Evolutionary conservation across 108 stramenopile genomes (phyloP), one percentile per base, ranked within the genome.

Genomic region (Cyclotella atomus): DNA sequence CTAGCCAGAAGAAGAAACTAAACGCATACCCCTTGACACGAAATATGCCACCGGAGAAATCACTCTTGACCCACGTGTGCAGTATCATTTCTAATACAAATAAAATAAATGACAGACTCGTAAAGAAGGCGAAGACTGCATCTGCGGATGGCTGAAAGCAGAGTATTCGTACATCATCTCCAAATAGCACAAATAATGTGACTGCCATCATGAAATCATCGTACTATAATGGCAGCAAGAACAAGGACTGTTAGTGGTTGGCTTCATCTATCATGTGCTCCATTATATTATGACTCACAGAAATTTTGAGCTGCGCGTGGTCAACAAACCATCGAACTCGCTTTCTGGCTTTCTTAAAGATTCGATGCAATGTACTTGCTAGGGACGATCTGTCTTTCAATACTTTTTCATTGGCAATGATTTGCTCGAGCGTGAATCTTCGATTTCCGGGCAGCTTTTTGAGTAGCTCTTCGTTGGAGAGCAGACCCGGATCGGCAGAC

Each of bases 1-100:
- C 91, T 25, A 89, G 84, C 77, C 81, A 88, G 65, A 92, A 92
- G 80, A 86, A 90, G 77, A 90, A 89, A 56, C 80, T 81, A 35
- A 73, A 74, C n/a, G 76, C 77, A 56, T 83, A 85, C 49, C 81
- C 81, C 54, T 73, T 77, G 25, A 79, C 57, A 19, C 35, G 45
- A 60, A 73, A 73, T n/a, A 79, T 55, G 6, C 77, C 77, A 12
- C 56, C 49, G 17, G 79, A 75, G 69, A 77, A 89, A 25, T 81
- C 83, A 36, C 75, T 84, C 47, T 87, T 88, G 10, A 44, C 84
- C 65, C 67, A 79, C n/a, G 72, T 61, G 59, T 82, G 47, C 35
- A 87, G 21, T 27, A 87, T 43, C 69, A 92, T 79, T 59, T 92
- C 91, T 8, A 75, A 28, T 19, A 71, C 36, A 56, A 92, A 92